Evolutionary conservation across 352 stramenopile species (phyloP), one percentile per base, ranked within the genome.

Genomic region (Phytopythium montanum): DNA sequence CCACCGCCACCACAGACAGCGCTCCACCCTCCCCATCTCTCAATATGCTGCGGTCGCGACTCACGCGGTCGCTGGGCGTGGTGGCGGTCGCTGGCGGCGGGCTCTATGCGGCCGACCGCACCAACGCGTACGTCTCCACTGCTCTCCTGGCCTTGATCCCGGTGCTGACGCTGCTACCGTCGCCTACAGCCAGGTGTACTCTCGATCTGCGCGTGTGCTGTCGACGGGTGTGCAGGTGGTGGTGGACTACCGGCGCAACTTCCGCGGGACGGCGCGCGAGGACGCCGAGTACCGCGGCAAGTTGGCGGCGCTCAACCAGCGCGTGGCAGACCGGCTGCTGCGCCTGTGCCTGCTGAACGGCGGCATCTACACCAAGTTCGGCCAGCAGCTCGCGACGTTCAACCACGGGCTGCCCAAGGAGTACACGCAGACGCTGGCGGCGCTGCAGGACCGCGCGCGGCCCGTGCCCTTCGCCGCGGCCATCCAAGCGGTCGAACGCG

Each of bases 281-380:
- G 59, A 75, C 19, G 61, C 74, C 2, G 79, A 78, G 45, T 95
- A 95, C 62, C 83, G 75, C n/a, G 44, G 55, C 5, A 73, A 79
- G 54, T 65, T 95, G 44, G 61, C 75, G 36, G 61, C 50, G 26
- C 78, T 91, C 19, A 95, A 97, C 66, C 48, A 84, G 51, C 85
- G 87, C 59, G 92, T 84, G 33, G 97, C 97, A 7, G 60, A 89
- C 65, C 81, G 91, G 34, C 70, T 99, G 18, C 69, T 98, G 19
- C 34, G 88, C 18, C 67, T 99, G 50, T 99, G 94, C 68, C 88
- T 89, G 54, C 65, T 73, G 5, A 99, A 99, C 71, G 92, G 86
- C 38, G 96, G 97, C 49, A 93, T 98, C 18, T 99, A 99, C 81
- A 98, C 98, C 54, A 99, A 99, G 72, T 91, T 99, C 9, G 97